A percentile compares a stretch with the other conserved stretches of the same genome.
phyloP scores from a whole-genome alignment of 2,329 filamentous ascomycete species.

The Colletotrichum australisinense region DNA sequence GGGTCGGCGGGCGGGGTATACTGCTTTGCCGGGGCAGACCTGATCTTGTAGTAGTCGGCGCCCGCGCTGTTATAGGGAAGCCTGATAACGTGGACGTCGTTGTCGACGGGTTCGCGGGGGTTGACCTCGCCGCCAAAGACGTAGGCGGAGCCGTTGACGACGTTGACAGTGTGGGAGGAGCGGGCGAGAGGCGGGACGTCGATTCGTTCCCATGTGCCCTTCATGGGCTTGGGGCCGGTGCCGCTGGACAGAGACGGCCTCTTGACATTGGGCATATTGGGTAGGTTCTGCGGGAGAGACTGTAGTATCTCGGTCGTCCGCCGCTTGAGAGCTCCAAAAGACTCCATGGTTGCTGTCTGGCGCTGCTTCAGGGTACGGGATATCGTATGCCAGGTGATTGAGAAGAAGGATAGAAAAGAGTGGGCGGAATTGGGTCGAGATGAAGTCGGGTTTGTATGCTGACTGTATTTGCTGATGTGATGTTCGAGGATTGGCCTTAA shows the following conservation, averaged over 20 bases:
- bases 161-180: constrained; percentile 79
- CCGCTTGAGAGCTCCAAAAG: constrained; percentile 64
- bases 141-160: constrained; percentile 66
- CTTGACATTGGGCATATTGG: constrained; percentile 36
- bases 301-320: constrained; percentile 65
- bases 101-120: constrained; percentile 76
- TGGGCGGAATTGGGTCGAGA: constrained; percentile 16
- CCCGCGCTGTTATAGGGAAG: constrained; percentile 68
- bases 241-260: constrained; percentile 35
- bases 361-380: background rate
- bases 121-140: constrained; percentile 83
- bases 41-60: constrained; percentile 70
- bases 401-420: background rate
- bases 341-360: constrained; percentile 55
- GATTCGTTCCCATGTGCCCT: constrained; percentile 72
- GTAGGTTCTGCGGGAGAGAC: constrained; percentile 60
- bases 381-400: background rate
- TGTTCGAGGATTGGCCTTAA: constrained; percentile 1
- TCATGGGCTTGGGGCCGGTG: constrained; percentile 49
- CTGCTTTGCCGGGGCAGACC: constrained; percentile 54
- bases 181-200: constrained; percentile 68
- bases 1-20: constrained; percentile 36
- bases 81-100: constrained; percentile 75
- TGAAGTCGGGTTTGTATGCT: constrained; percentile 31
- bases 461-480: constrained; percentile 20